Base-by-base conservation (phyloP, 1,139 yeast genomes). In the Pneumocystis carinii region DNA sequence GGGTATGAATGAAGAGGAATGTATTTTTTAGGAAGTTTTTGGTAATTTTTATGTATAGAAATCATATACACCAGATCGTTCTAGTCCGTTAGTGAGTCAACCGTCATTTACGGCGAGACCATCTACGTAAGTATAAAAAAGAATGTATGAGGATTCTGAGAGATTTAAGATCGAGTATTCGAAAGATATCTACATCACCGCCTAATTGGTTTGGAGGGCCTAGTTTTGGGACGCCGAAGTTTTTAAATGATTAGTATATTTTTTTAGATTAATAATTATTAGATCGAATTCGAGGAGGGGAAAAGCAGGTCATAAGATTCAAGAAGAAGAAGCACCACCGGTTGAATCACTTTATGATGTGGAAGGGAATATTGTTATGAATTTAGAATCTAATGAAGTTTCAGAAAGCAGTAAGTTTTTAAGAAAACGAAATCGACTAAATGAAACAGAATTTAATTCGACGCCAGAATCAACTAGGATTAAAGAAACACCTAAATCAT, bases 151-250 rank as follows among this genome's bases (percentile, higher is more conserved):
- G 14, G 14, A 24, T 48, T 3, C 55, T 48, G 12, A 32, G 4
- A 24, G 10, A 1, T 48, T 10, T 12, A 48, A 48, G 55, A 12
- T 48, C 32, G 27, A 48, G 4, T 48, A 3, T 24, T 1, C 32
- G 27, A 17, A 61, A 62, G 24, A 56, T 36, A 17, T 61, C 63
- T 10, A 53, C 60, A 8, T 64, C 66, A 7, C 64, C 66, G 17
- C 56, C 64, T 4, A 53, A 62, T 2, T 37, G 56, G 38, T 65
- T 63, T 38, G 66, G 66, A 7, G 66, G 66, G 1, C 65, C 66
- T 27, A 61, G 66, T 27, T 65, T 65, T 59, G 66, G 66, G 56
- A 65, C 66, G 1, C 66, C 66, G 14, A 65, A 65, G 56, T 60
- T 61, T 1, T 15, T 61, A 3, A 4, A 48, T 19, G 3, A 3